Base-by-base conservation (phyloP, 768 basidiomycete genomes). In the Leccinellum albellum region DNA sequence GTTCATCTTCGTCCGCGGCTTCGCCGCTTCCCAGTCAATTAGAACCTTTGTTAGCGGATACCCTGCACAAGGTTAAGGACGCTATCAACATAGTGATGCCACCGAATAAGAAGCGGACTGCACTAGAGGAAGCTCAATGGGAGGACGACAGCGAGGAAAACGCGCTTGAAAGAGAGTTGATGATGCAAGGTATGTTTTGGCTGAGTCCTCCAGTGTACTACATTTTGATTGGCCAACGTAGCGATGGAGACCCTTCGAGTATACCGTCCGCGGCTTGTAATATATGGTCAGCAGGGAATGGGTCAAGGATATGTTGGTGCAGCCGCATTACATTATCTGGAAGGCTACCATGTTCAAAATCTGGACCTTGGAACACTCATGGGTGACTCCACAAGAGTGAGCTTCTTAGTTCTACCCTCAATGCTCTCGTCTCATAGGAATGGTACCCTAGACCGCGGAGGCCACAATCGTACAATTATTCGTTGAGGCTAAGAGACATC, bases 401-500 rank as follows among this genome's bases (percentile, higher is more conserved):
- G 90, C 76, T 8, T 14, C 47, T 37, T 9, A 37, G 28, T 15
- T 32, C 50, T 31, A 20, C 47, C 6, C 1, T 20, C 37, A 6
- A 17, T 17, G 20, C 10, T 1, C 17, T 48, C 37, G n/a, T 58
- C 55, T 62, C 33, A 50, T 55, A 49, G 42, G 10, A 40, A 9
- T 53, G 33, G 14, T 46, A 28, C 33, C 28, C 6, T 54, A 96
- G 94, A 92, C 92, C 1, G 74, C 85, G 5, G 97, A 99, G 73
- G 91, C 97, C 1, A 88, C 91, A 2, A 86, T 98, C 53, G 93
- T 98, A 4, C 95, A 98, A 64, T 79, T 97, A 17, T 98, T 99
- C 66, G 82, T 95, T 21, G 97, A 99, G 71, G 97, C 96, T 1
- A 98, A 98, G 69, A 86, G 96, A 26, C 92, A 97, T 69, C 94